These are phyloP conservation scores for Epichloe coenophiala DNA, from an alignment of 2,329 filamentous ascomycete species.

Conservation along the genomic window DNA sequence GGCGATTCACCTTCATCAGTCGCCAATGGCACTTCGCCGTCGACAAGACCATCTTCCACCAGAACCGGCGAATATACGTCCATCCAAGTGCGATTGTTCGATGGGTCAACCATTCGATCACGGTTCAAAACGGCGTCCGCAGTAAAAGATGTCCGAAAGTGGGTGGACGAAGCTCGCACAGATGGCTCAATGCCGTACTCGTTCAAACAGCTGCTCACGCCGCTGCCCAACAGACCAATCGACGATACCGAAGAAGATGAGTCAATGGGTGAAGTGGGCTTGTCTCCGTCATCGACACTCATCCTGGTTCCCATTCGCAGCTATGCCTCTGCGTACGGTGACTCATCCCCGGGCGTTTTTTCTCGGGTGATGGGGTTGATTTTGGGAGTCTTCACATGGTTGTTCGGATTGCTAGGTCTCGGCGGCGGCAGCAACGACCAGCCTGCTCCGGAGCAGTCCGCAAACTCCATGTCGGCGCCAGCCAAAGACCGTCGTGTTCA, in stretches of 20 bases:
- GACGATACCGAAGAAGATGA: slow-evolving; percentile 61
- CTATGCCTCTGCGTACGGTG: slow-evolving; percentile 28
- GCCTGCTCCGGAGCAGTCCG: neutral
- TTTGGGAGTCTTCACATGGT: slow-evolving; percentile 21
- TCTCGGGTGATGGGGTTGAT: slow-evolving; percentile 18
- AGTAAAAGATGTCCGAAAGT: slow-evolving; percentile 57
- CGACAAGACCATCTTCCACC: slow-evolving; percentile 16
- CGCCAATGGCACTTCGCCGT: slow-evolving; percentile 17
- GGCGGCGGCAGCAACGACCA: slow-evolving; percentile 1
- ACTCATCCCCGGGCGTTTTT: slow-evolving; percentile 14
- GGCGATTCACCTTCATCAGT: slow-evolving; percentile 17
- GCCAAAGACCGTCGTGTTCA: slow-evolving; percentile 13
- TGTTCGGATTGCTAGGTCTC: slow-evolving; percentile 20
- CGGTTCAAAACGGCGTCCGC: slow-evolving; percentile 54
- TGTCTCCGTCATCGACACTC: slow-evolving; percentile 69
- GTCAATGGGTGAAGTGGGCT: slow-evolving; percentile 52
- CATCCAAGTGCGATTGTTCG: slow-evolving; percentile 69
- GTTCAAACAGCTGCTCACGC: slow-evolving; percentile 74
- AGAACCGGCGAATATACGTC: slow-evolving; percentile 26
- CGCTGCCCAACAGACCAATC: slow-evolving; percentile 61
- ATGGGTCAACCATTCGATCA: slow-evolving; percentile 65
- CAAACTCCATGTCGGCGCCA: slow-evolving; percentile 7
- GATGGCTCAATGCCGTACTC: slow-evolving; percentile 55
- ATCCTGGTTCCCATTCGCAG: slow-evolving; percentile 60
- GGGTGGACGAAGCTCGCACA: slow-evolving; percentile 54